phyloP scores from a whole-genome alignment of 176 grass and related monocot species.

The Poa pratensis region DNA sequence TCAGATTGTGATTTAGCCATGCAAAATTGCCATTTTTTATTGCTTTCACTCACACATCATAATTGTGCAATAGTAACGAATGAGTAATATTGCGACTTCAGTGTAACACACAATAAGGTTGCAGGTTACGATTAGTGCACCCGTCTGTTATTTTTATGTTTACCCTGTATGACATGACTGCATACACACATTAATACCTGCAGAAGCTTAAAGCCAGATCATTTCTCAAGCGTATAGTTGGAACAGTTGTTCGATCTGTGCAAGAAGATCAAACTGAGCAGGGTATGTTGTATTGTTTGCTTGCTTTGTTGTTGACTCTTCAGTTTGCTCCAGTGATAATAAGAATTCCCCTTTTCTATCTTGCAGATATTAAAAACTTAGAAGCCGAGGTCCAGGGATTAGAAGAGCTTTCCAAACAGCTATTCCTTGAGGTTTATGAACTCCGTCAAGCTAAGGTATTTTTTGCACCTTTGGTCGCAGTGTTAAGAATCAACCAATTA shows the following conservation, averaged over 20 bases:
- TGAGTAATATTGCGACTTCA: background rate
- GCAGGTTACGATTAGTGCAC: background rate
- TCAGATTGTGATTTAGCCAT: background rate
- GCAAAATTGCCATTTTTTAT: slow-evolving; percentile 6
- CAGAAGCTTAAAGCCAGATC: slow-evolving; percentile 96
- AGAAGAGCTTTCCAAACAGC: slow-evolving; percentile 97
- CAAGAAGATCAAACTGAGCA: slow-evolving; percentile 99
- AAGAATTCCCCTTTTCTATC: slow-evolving; percentile 35
- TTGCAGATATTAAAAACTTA: slow-evolving; percentile 91
- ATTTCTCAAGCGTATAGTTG: slow-evolving; percentile 90
- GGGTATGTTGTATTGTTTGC: slow-evolving; percentile 58
- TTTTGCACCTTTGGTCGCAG: slow-evolving; percentile 1
- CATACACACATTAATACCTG: slow-evolving; percentile 40
- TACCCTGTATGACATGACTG: background rate
- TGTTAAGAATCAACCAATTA: background rate
- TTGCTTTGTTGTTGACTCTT: background rate
- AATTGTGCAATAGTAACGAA: background rate
- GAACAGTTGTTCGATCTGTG: slow-evolving; percentile 93
- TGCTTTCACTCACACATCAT: background rate
- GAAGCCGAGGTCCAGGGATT: slow-evolving; percentile 96
- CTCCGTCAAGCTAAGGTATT: slow-evolving; percentile 92
- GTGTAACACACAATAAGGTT: background rate
- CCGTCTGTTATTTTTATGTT: slow-evolving; percentile 4
- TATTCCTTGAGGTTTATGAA: slow-evolving; percentile 98
- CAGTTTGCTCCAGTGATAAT: background rate